A percentile compares a stretch with the other conserved stretches of the same genome.
Conservation (phyloP, 345 rosid genomes). For the Clarkia xantiana region DNA sequence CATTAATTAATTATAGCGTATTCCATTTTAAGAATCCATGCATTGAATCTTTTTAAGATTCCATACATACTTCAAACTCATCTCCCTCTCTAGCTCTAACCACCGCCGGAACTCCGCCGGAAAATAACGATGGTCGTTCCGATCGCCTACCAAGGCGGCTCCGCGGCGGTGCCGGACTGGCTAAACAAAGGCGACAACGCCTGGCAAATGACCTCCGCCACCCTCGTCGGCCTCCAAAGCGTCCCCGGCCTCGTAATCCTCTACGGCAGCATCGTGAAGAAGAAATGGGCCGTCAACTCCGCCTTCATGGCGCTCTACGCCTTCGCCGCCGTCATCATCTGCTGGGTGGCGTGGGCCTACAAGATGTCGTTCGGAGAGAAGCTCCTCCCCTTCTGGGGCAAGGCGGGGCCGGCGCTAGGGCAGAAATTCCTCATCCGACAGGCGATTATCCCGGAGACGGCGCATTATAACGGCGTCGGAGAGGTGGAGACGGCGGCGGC, state of each 20-base stretch:
- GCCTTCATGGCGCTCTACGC: constrained; percentile 41
- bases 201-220: constrained; percentile 33
- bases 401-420: constrained; percentile 14
- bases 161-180: constrained; percentile 20
- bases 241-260: constrained; percentile 29
- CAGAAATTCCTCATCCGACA: constrained; percentile 14
- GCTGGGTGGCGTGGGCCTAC: constrained; percentile 34
- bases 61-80: too few relatives aligned
- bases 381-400: constrained; percentile 15
- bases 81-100: too few relatives aligned
- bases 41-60: too few relatives aligned
- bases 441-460: constrained; percentile 7
- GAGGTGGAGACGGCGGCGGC: neutral
- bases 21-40: too few relatives aligned
- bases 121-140: constrained; percentile 1
- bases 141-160: constrained; percentile 8
- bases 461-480: constrained; percentile 1
- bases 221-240: constrained; percentile 28
- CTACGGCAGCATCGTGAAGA: constrained; percentile 27
- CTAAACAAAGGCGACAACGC: constrained; percentile 37
- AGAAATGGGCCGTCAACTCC: constrained; percentile 32
- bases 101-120: too few relatives aligned
- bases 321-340: constrained; percentile 23
- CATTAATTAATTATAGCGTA: too few relatives aligned
- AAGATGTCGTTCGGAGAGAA: constrained; percentile 18